Base-by-base conservation (phyloP, 2,329 filamentous ascomycete genomes). In the Alternaria arborescens region DNA sequence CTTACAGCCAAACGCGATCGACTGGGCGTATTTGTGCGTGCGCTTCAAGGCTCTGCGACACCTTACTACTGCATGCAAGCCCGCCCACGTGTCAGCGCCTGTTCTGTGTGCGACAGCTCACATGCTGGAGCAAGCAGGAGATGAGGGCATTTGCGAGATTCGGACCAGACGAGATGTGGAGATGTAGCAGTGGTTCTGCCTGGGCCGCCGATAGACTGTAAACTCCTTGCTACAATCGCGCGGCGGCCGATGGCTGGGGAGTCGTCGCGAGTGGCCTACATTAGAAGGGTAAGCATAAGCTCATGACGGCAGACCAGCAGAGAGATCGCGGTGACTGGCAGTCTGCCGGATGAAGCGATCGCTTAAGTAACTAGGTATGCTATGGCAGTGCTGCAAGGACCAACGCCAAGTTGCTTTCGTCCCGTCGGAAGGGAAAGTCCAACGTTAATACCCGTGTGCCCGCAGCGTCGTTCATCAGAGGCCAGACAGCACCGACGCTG, bases 41-140 rank as follows among this genome's bases (percentile, higher is more conserved):
- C 61, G 61, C 60, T 61, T 55, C 52, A 52, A 43, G 52, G 58
- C 63, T 46, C 44, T 51, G 61, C 61, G 46, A 32, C 38, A 68
- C 57, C 56, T 57, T 60, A 55, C 48, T 58, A 55, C 63, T 67
- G 61, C 61, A 65, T 58, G 56, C 60, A 46, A 55, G 58, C 26
- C 32, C 43, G 38, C 64, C 64, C 65, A 70, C 66, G 67, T 70
- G 67, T 67, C 63, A 61, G 54, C 60, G 55, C 51, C 47, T 41
- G 41, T n/a, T 47, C 32, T 58, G 55, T 47, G 58, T 55, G 58
- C 55, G 54, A 63, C 60, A 65, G 60, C 55, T 59, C 63, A 52
- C 52, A 42, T 46, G 38, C 46, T 36, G 51, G 28, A 8, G 34
- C 43, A 28, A 48, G 28, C 26, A 47, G 44, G 14, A 18, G 51